Evolutionary conservation across 257 asterid species (phyloP).

Genomic region (Petunia axillaris): DNA sequence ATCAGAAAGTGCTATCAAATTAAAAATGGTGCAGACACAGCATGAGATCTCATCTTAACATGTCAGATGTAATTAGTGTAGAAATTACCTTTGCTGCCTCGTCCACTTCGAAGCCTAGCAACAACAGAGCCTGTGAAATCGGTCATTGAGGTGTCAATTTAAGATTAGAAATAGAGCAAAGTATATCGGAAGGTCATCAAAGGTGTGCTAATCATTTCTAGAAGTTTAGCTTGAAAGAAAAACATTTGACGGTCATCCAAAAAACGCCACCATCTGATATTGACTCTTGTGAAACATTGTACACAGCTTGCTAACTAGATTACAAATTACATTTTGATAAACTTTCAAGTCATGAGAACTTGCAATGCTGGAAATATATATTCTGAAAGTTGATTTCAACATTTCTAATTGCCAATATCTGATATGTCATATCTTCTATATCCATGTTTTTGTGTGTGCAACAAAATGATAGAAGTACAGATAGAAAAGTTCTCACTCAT

Average conservation of each 20-base stretch:
- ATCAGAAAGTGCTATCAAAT: no score
- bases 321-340: background rate
- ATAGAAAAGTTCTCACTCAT: background rate
- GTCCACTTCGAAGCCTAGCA: slow-evolving; percentile 75
- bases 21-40: background rate
- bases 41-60: background rate
- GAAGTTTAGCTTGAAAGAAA: background rate
- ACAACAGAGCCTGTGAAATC: slow-evolving; percentile 70
- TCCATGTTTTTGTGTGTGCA: background rate
- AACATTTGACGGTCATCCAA: slow-evolving; percentile 1
- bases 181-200: background rate
- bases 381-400: background rate
- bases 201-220: background rate
- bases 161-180: background rate
- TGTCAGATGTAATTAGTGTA: background rate
- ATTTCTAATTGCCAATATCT: background rate
- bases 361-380: background rate
- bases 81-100: slow-evolving; percentile 69
- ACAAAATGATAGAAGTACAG: background rate
- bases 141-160: background rate
- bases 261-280: background rate
- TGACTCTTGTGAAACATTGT: background rate
- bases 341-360: background rate
- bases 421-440: background rate
- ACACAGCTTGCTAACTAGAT: background rate